Evolutionary conservation across 106 monocot genomes (phyloP), one percentile per base, ranked within the genome.

Genomic region (Gastrodia elata): DNA sequence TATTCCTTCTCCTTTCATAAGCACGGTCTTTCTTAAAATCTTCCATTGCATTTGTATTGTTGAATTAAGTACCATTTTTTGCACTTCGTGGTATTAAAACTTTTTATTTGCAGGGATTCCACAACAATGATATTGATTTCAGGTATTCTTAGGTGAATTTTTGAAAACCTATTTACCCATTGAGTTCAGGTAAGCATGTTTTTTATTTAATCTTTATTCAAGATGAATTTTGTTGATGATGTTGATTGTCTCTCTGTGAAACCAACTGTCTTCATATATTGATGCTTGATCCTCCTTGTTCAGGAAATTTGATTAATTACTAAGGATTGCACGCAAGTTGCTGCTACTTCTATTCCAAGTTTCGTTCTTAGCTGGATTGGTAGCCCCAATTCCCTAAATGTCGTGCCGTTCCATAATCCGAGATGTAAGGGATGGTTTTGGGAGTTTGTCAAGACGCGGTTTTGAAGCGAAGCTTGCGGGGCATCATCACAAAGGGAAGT

Each of bases 341-440:
- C 9, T 61, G 61, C 32, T 61, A 61, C 32, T 61, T 37, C 16
- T 67, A 38, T 67, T 67, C 34, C 38, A 0, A 1, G 16, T 34
- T 67, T 34, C 20, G 37, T 67, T 67, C 67, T 38, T 61, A 67
- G 34, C 38, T 65, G 14, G 65, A 37, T 37, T 67, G 67, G 5
- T n/a, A 36, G 18, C 4, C 67, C 8, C 37, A 36, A 37, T 36
- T 6, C 14, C 11, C 67, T 64, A 71, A 33, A 78, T 78, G 80
- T 80, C 80, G 20, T 80, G 75, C 71, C 75, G 80, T 38, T 49
- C 69, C 36, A 76, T 80, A 16, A 32, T 80, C 28, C 75, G 80
- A 64, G 80, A 80, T 76, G 71, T 80, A 32, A 80, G 76, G 65
- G 80, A 75, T 65, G 64, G 80, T 3, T 75, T 80, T 71, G 80